Evolutionary conservation across 2,329 filamentous ascomycete genomes (phyloP).

Genomic region (Celoporthe dispersa): DNA sequence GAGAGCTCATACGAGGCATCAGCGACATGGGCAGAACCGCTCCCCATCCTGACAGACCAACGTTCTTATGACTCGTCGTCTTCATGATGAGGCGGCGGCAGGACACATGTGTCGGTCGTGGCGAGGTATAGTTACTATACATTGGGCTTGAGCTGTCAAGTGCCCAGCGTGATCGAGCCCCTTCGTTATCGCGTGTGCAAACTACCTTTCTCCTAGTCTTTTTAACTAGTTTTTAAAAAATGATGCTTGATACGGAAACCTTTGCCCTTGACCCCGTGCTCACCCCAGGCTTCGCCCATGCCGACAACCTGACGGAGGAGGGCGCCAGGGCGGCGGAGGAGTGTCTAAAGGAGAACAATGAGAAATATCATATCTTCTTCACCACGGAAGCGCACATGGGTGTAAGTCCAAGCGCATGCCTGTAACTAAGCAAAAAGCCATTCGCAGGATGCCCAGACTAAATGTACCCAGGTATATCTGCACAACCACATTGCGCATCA

Average conservation of each 20-base stretch:
- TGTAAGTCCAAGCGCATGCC: conserved; percentile 1
- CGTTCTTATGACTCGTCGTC: not conserved
- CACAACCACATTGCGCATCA: conserved; percentile 20
- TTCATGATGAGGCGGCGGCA: not conserved
- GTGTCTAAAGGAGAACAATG: conserved; percentile 16
- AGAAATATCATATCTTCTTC: conserved; percentile 20
- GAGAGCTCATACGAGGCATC: not conserved
- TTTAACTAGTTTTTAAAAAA: not conserved
- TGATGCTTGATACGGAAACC: conserved; percentile 16
- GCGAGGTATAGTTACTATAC: not conserved
- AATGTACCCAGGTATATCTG: conserved; percentile 12
- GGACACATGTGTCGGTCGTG: not conserved
- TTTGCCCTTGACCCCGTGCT: conserved; percentile 12
- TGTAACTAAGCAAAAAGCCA: not conserved
- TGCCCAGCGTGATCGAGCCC: not conserved
- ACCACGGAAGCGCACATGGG: conserved; percentile 19
- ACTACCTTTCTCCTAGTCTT: not conserved
- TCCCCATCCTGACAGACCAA: too few species aligned
- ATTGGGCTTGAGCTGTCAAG: not conserved
- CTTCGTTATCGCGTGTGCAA: not conserved
- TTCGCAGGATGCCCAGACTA: conserved; percentile 2
- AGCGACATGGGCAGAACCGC: too few species aligned
- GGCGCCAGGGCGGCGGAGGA: conserved; percentile 9
- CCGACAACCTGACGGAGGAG: conserved; percentile 14
- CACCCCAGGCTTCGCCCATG: conserved; percentile 14